Conservation (phyloP, 140 eudicot species). For the Senecio squalidus region DNA sequence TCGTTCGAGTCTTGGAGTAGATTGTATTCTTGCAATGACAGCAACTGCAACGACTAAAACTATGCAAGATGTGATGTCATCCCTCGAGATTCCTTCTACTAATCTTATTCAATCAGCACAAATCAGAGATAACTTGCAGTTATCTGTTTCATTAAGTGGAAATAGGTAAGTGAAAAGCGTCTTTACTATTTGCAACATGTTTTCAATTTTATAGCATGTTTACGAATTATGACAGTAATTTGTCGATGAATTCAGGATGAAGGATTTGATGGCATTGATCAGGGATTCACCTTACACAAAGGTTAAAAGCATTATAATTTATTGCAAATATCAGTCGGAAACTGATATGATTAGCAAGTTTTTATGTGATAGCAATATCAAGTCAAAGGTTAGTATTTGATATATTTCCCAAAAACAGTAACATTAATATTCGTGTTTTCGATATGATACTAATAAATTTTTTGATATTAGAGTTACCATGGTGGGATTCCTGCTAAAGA, state of each 20-base stretch:
- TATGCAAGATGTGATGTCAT: conserved; percentile 64
- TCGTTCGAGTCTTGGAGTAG: conserved; percentile 54
- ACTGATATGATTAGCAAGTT: conserved; percentile 87
- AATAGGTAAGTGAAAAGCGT: conserved; percentile 51
- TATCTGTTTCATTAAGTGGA: conserved; percentile 69
- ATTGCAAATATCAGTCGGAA: conserved; percentile 93
- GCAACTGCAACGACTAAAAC: conserved; percentile 95
- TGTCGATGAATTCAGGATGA: conserved; percentile 48
- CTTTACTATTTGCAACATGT: neutral
- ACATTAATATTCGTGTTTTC: neutral
- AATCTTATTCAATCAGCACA: conserved; percentile 68
- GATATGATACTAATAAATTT: conserved; percentile 2
- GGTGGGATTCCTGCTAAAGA: conserved; percentile 86
- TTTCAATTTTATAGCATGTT: conserved; percentile 1
- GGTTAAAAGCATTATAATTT: conserved; percentile 80
- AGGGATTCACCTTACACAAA: conserved; percentile 66
- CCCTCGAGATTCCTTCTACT: conserved; percentile 70
- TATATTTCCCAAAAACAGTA: neutral
- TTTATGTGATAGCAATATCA: conserved; percentile 74
- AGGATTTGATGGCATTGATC: conserved; percentile 67
- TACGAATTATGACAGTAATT: conserved; percentile 7
- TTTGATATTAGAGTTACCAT: conserved; percentile 68
- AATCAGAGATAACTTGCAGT: conserved; percentile 72
- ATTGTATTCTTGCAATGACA: conserved; percentile 93
- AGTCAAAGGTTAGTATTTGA: conserved; percentile 63